Percentiles rank a stretch among this genome's conserved stretches.
Evolutionary conservation across 495 filamentous ascomycete species (phyloP).

Genomic region (Penicillium cinerascens): DNA sequence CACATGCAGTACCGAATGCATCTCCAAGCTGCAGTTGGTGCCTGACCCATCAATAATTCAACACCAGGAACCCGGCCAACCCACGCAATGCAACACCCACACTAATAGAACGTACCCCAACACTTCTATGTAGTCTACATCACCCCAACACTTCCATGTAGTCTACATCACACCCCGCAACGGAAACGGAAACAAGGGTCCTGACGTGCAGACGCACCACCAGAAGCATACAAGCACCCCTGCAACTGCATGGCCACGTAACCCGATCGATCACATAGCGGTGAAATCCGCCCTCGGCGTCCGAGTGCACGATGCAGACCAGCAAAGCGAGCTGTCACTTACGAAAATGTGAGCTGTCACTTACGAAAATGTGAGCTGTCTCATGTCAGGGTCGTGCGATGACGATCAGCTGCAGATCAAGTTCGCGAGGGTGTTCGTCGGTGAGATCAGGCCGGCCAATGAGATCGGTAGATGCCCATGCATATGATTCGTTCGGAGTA

Average conservation of each 20-base stretch:
- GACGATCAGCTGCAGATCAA: slow-evolving; percentile 17
- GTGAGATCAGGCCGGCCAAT: neutral
- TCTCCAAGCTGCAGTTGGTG: neutral
- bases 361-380: slow-evolving; percentile 21
- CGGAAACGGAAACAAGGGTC: slow-evolving; percentile 8
- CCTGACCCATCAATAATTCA: neutral
- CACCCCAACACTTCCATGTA: slow-evolving; percentile 18
- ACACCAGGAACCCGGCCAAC: neutral
- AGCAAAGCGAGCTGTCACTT: slow-evolving; percentile 16
- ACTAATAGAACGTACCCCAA: neutral
- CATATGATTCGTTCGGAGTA: neutral
- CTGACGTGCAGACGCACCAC: neutral
- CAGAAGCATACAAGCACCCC: neutral
- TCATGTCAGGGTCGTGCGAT: slow-evolving; percentile 20
- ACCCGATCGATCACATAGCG: slow-evolving; percentile 25
- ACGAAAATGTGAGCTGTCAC: slow-evolving; percentile 11
- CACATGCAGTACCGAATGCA: neutral
- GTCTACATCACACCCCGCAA: slow-evolving; percentile 1
- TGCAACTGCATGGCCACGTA: slow-evolving; percentile 1
- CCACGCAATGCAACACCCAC: neutral
- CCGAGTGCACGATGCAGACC: slow-evolving; percentile 8
- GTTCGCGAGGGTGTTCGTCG: slow-evolving; percentile 15
- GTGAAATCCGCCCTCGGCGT: slow-evolving; percentile 14
- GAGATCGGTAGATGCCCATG: too few relatives aligned
- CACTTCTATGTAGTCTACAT: slow-evolving; percentile 19